These are phyloP conservation scores for Rhizopogon hawkerae DNA, from an alignment of 1,284 basidiomycete genomes.

Conservation along the genomic window DNA sequence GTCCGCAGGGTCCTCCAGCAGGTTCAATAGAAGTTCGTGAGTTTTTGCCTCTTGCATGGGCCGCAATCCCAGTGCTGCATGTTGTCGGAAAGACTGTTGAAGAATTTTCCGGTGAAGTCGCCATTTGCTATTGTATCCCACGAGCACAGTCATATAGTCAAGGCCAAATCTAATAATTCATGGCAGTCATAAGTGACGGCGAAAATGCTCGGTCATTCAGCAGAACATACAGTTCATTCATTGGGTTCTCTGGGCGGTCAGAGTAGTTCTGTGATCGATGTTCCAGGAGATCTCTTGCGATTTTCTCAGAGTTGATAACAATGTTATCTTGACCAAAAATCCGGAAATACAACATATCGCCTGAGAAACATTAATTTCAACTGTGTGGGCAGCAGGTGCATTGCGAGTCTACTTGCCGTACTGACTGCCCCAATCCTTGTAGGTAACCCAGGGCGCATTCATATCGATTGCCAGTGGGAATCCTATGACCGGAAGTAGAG, in stretches of 20 bases:
- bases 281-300: slow-evolving; percentile 16
- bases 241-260: slow-evolving; percentile 13
- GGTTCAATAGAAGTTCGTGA: slow-evolving; percentile 12
- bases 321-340: slow-evolving; percentile 16
- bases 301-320: slow-evolving; percentile 14
- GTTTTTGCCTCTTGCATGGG: slow-evolving; percentile 17
- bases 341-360: slow-evolving; percentile 16
- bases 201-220: neutral
- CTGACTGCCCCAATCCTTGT: slow-evolving; percentile 37
- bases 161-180: slow-evolving; percentile 18
- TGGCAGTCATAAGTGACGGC: neutral
- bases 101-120: slow-evolving; percentile 18
- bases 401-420: slow-evolving; percentile 24
- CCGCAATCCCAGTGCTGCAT: slow-evolving; percentile 11
- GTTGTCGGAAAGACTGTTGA: slow-evolving; percentile 20
- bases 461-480: slow-evolving; percentile 35
- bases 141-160: slow-evolving; percentile 16
- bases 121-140: slow-evolving; percentile 17
- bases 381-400: slow-evolving; percentile 7
- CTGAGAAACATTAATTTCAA: slow-evolving; percentile 9
- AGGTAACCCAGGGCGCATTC: slow-evolving; percentile 36
- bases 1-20: slow-evolving; percentile 11
- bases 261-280: slow-evolving; percentile 17
- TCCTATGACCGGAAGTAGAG: slow-evolving; percentile 23
- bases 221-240: slow-evolving; percentile 9